These are phyloP conservation scores for Ilyonectria sp. DNA, from an alignment of 2,329 filamentous ascomycete genomes.

Conservation along the genomic window DNA sequence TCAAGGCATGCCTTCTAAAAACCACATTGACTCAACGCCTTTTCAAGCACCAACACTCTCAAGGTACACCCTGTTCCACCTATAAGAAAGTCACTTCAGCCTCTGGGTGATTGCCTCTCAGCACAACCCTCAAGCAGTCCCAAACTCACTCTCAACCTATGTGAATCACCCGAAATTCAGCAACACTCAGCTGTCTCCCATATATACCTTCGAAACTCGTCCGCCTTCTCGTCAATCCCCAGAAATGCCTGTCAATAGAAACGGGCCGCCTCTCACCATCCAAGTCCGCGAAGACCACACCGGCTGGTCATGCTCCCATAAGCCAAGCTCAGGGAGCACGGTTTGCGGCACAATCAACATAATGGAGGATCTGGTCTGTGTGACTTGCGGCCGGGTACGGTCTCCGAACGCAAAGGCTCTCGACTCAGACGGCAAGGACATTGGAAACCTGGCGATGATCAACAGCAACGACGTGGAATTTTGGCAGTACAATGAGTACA, in stretches of 20 bases:
- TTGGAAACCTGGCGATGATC: neutral
- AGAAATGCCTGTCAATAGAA: neutral
- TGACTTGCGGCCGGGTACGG: neutral
- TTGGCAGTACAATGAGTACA: neutral
- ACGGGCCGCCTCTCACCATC: neutral
- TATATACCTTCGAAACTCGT: neutral
- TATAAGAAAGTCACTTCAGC: too few relatives aligned
- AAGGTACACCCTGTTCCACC: too few relatives aligned
- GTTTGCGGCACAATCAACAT: neutral
- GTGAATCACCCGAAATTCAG: too few relatives aligned
- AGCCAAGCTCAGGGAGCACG: neutral
- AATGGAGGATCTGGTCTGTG: neutral
- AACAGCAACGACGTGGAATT: neutral
- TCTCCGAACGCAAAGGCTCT: neutral
- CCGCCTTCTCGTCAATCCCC: neutral
- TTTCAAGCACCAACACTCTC: too few relatives aligned
- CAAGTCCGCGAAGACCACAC: neutral
- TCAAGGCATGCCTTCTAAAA: too few relatives aligned
- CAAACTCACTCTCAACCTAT: too few relatives aligned
- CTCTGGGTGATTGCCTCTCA: too few relatives aligned
- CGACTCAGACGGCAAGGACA: neutral
- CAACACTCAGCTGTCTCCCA: neutral
- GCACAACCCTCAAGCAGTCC: too few relatives aligned
- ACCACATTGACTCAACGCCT: too few relatives aligned
- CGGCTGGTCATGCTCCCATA: neutral